A percentile compares a stretch with the other conserved stretches of the same genome.
These are phyloP conservation scores for Termitomyces sp. DNA, from an alignment of 768 basidiomycete species.

Conservation along the genomic window DNA sequence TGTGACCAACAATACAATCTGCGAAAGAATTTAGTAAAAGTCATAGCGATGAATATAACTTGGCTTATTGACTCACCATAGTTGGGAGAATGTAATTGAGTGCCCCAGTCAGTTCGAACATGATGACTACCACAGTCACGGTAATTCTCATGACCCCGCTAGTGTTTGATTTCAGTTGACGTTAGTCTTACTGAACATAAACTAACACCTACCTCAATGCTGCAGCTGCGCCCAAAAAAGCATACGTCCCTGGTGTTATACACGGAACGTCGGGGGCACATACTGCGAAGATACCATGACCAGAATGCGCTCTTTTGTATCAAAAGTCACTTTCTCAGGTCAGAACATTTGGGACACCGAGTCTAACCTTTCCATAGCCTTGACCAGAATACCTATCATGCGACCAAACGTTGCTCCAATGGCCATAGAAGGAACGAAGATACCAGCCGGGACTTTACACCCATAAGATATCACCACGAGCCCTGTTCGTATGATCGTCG, in stretches of 20 bases:
- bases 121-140: slow-evolving; percentile 96
- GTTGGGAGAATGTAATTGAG: slow-evolving; percentile 95
- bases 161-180: neutral
- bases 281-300: slow-evolving; percentile 82
- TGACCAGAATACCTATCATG: slow-evolving; percentile 95
- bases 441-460: slow-evolving; percentile 94
- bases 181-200: neutral
- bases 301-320: slow-evolving; percentile 64
- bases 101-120: slow-evolving; percentile 98
- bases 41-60: neutral
- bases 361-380: slow-evolving; percentile 78
- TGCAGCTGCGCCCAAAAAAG: slow-evolving; percentile 95
- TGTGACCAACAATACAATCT: slow-evolving; percentile 96
- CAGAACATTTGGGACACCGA: slow-evolving; percentile 1
- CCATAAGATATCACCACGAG: slow-evolving; percentile 93
- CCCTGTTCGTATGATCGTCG: slow-evolving; percentile 82
- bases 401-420: slow-evolving; percentile 96
- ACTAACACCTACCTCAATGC: slow-evolving; percentile 62
- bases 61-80: slow-evolving; percentile 59
- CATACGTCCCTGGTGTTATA: slow-evolving; percentile 98
- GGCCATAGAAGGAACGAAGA: slow-evolving; percentile 99
- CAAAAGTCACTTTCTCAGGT: neutral
- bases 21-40: slow-evolving; percentile 4
- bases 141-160: slow-evolving; percentile 98
- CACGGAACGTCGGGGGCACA: slow-evolving; percentile 93